These are phyloP conservation scores for Melanomma pulvis-pyrius DNA, from an alignment of 495 filamentous ascomycete species.

Conservation along the genomic window DNA sequence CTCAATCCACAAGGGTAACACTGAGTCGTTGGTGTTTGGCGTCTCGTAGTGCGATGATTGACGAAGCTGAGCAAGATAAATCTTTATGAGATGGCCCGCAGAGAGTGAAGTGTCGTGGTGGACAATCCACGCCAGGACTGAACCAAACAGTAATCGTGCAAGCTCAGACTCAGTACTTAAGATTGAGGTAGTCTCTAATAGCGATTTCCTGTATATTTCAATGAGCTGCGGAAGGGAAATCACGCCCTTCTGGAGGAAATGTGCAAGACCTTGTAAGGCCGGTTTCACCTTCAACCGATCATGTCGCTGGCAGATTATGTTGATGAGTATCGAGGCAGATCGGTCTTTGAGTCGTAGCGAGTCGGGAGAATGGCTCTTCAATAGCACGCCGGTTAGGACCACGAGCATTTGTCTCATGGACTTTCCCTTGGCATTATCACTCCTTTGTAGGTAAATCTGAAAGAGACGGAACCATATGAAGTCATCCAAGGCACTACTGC, in stretches of 20 bases:
- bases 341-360: conserved; percentile 4
- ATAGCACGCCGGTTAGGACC: conserved; percentile 43
- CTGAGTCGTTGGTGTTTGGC: not conserved
- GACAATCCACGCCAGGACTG: conserved; percentile 63
- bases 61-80: conserved; percentile 52
- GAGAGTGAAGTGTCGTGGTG: conserved; percentile 64
- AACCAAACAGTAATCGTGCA: conserved; percentile 35
- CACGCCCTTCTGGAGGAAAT: conserved; percentile 59
- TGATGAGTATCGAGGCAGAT: conserved; percentile 49
- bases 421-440: conserved; percentile 71
- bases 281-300: conserved; percentile 62
- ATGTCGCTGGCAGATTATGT: conserved; percentile 56
- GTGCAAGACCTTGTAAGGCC: conserved; percentile 61
- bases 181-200: not conserved
- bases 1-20: conserved; percentile 25
- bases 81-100: conserved; percentile 65
- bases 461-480: conserved; percentile 63
- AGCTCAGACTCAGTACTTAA: not conserved
- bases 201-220: conserved; percentile 40
- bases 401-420: conserved; percentile 71
- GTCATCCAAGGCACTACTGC: conserved; percentile 43
- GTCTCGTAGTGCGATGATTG: not conserved
- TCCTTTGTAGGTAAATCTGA: conserved; percentile 71
- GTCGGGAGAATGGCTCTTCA: not conserved
- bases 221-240: conserved; percentile 39